phyloP scores from a whole-genome alignment of 257 asterid genomes.

The Henckelia pumila region DNA sequence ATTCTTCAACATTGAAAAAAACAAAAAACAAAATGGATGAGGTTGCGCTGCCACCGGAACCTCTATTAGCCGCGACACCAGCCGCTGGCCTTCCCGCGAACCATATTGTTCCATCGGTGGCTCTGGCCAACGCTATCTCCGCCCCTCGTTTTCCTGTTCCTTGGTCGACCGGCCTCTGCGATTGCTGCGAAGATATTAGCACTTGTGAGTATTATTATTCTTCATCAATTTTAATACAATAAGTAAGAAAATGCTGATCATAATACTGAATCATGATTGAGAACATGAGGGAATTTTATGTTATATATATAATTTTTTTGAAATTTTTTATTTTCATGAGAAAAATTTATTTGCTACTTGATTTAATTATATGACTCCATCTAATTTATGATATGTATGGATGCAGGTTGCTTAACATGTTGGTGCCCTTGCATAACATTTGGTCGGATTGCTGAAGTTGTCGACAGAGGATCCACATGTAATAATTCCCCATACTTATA shows the following conservation, averaged over 20 bases:
- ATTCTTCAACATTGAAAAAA: neutral
- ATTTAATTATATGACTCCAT: neutral
- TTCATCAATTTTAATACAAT: too few relatives aligned
- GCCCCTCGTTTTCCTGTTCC: conserved; percentile 26
- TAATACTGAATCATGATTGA: too few relatives aligned
- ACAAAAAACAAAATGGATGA: neutral
- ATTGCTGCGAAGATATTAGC: conserved; percentile 40
- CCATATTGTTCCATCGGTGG: neutral
- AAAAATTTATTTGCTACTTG: too few relatives aligned
- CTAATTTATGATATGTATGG: neutral
- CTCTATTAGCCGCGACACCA: conserved; percentile 13
- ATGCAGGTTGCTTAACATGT: conserved; percentile 60
- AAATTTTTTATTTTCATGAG: too few relatives aligned
- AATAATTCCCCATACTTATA: conserved; percentile 30
- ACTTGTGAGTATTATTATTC: conserved; percentile 39
- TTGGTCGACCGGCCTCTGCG: conserved; percentile 56
- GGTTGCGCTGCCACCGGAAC: conserved; percentile 26
- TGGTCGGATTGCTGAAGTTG: conserved; percentile 67
- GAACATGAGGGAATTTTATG: too few relatives aligned
- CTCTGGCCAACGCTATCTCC: conserved; percentile 10
- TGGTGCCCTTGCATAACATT: conserved; percentile 71
- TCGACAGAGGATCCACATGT: conserved; percentile 64
- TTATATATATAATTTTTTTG: too few relatives aligned
- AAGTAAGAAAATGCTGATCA: too few relatives aligned
- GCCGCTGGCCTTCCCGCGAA: neutral